Evolutionary conservation across 495 filamentous ascomycete genomes (phyloP).

Genomic region (Lasiosphaeria hispida): DNA sequence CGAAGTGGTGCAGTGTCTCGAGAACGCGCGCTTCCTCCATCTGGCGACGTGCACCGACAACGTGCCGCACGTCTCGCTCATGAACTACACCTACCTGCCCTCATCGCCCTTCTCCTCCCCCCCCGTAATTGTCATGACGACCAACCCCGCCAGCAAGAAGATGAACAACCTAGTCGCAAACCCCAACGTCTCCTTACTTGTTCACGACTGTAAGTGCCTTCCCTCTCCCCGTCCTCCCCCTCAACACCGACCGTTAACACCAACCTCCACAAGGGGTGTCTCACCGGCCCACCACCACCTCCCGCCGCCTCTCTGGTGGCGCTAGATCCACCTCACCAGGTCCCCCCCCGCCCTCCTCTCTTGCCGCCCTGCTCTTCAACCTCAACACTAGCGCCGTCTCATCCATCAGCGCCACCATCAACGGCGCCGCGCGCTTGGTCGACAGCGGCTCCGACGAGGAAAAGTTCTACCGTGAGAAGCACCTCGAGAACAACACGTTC

Average conservation of each 20-base stretch:
- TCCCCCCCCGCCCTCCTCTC: slow-evolving; percentile 53
- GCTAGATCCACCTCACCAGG: slow-evolving; percentile 56
- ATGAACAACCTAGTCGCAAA: slow-evolving; percentile 83
- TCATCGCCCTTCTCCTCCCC: slow-evolving; percentile 66
- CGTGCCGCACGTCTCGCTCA: slow-evolving; percentile 89
- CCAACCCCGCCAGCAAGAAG: slow-evolving; percentile 83
- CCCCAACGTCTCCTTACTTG: slow-evolving; percentile 87
- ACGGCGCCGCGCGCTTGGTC: slow-evolving; percentile 74
- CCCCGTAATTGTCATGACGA: slow-evolving; percentile 90
- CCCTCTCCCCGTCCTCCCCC: not conserved
- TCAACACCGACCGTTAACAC: not conserved
- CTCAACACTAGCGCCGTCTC: slow-evolving; percentile 83
- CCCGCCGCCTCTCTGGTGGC: slow-evolving; percentile 54
- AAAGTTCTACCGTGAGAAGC: slow-evolving; percentile 70
- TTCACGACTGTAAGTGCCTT: slow-evolving; percentile 73
- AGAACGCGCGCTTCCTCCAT: slow-evolving; percentile 96
- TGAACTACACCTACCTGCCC: slow-evolving; percentile 98
- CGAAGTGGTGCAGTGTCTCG: slow-evolving; percentile 85
- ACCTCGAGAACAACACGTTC: slow-evolving; percentile 92
- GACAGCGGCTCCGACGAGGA: slow-evolving; percentile 74
- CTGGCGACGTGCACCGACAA: slow-evolving; percentile 83
- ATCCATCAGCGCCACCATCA: slow-evolving; percentile 92
- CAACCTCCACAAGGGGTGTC: slow-evolving; percentile 63
- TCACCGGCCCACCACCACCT: slow-evolving; percentile 73
- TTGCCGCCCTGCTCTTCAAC: slow-evolving; percentile 80